Evolutionary conservation across 306 rosid species (phyloP), one percentile per base, ranked within the genome.

Genomic region (Canavalia gladiata): DNA sequence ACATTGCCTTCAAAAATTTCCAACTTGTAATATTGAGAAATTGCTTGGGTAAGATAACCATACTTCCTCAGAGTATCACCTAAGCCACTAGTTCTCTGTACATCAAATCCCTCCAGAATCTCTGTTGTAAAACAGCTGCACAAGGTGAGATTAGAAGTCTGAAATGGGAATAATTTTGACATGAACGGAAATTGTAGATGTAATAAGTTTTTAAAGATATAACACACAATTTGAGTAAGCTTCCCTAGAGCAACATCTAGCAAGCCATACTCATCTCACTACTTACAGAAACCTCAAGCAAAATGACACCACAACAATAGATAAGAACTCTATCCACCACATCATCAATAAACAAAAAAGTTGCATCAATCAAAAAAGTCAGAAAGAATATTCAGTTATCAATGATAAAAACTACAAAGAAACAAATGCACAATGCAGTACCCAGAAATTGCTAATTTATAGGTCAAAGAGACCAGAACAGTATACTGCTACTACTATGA

Each of bases 41-140:
- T 90, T 87, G 98, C 91, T 80, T 75, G 91, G 69, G 99, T 93
- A 79, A 95, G 95, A 85, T 89, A 76, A 75, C 95, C 97, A 77
- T 95, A 95, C 90, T 91, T 95, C 91, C 89, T 93, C 49, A 95
- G 87, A 33, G 99, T 93, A 75, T 91, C 99, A 55, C 90, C 88
- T 89, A 95, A 85, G 25, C 97, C 95, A 80, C 80, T 84, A 11
- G 97, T 95, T 89, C 99, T 84, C 85, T 91, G 99, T 80, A 95
- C 93, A 83, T 95, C 94, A 90, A 95, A 95, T 59, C 95, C 99
- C 86, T 95, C 99, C 85, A 93, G 82, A 87, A 95, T 86, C 87
- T 95, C 99, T 49, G 99, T 90, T 7, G 99, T 95, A 78, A 91
- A 93, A 84, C 99, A 93, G 78, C 99, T 95, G 95, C 87, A 82